A percentile compares a stretch with the other conserved stretches of the same genome.
Conservation (phyloP, 2,329 filamentous ascomycete genomes). For the Verticillium albo-atrum region DNA sequence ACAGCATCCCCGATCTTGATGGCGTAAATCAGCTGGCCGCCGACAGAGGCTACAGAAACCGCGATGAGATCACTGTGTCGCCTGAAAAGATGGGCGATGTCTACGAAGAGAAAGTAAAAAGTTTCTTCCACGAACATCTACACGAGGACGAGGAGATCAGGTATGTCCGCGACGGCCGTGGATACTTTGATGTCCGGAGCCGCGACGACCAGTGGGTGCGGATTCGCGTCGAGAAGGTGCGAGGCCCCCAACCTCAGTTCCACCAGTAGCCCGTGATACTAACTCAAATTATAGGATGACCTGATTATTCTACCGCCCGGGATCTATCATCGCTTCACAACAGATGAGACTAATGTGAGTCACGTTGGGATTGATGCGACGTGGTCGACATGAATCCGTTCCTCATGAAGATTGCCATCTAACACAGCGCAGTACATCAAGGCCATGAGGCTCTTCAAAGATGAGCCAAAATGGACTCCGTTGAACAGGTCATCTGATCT, state of each 20-base stretch:
- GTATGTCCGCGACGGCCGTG: conserved; percentile 82
- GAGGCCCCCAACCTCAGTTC: conserved; percentile 1
- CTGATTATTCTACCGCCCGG: conserved; percentile 90
- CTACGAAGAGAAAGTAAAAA: conserved; percentile 92
- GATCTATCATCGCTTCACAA: conserved; percentile 97
- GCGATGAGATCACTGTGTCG: conserved; percentile 87
- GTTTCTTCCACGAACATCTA: conserved; percentile 91
- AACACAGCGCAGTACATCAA: conserved; percentile 69
- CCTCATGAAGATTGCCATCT: not conserved
- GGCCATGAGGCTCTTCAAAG: conserved; percentile 95
- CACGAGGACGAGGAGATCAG: conserved; percentile 99
- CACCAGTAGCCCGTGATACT: not conserved
- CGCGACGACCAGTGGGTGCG: conserved; percentile 84
- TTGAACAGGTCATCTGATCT: conserved; percentile 76
- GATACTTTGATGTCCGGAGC: conserved; percentile 89
- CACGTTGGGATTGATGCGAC: not conserved
- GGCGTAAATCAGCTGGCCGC: conserved; percentile 70
- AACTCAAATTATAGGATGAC: conserved; percentile 49
- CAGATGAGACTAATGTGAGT: conserved; percentile 83
- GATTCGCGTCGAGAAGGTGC: conserved; percentile 72
- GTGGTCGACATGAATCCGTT: not conserved
- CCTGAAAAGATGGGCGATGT: conserved; percentile 77
- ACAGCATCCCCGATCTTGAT: conserved; percentile 57
- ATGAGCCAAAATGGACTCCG: conserved; percentile 97
- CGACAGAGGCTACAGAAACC: conserved; percentile 83